A percentile compares a stretch with the other conserved stretches of the same genome.
Evolutionary conservation across 2,329 filamentous ascomycete species (phyloP).

Genomic region (Fusarium sp.): DNA sequence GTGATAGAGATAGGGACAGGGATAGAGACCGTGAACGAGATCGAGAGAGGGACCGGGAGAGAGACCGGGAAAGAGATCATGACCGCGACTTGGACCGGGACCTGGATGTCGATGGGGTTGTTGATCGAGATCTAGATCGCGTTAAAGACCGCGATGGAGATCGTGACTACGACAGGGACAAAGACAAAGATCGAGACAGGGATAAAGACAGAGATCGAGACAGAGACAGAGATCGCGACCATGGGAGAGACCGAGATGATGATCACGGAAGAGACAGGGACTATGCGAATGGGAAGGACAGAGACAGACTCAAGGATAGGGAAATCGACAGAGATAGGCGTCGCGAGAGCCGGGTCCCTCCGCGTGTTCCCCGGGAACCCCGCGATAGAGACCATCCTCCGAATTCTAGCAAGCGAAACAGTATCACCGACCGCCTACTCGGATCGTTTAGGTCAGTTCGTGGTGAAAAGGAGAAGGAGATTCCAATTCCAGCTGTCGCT

Average conservation of each 20-base stretch:
- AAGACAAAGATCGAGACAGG: constrained; percentile 6
- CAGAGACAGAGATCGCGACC: constrained; percentile 11
- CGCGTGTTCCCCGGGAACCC: constrained; percentile 26
- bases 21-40: background rate
- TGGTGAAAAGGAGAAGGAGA: constrained; percentile 40
- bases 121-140: constrained; percentile 8
- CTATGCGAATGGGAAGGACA: constrained; percentile 3
- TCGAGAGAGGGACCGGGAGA: background rate
- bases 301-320: constrained; percentile 16
- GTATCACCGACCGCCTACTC: constrained; percentile 53
- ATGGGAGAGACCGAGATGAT: constrained; percentile 25
- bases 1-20: constrained; percentile 4
- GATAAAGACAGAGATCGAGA: constrained; percentile 13
- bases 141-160: constrained; percentile 2
- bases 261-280: constrained; percentile 11
- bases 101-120: constrained; percentile 7
- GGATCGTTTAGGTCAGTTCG: constrained; percentile 48
- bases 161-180: constrained; percentile 9
- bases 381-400: constrained; percentile 34
- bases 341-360: constrained; percentile 35
- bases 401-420: constrained; percentile 49
- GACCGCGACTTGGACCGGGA: constrained; percentile 6
- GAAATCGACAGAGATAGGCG: constrained; percentile 38
- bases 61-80: background rate
- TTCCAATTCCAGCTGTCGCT: constrained; percentile 20